phyloP scores from a whole-genome alignment of 805 yeast species.

The Wilhelminamyces savonicus region DNA sequence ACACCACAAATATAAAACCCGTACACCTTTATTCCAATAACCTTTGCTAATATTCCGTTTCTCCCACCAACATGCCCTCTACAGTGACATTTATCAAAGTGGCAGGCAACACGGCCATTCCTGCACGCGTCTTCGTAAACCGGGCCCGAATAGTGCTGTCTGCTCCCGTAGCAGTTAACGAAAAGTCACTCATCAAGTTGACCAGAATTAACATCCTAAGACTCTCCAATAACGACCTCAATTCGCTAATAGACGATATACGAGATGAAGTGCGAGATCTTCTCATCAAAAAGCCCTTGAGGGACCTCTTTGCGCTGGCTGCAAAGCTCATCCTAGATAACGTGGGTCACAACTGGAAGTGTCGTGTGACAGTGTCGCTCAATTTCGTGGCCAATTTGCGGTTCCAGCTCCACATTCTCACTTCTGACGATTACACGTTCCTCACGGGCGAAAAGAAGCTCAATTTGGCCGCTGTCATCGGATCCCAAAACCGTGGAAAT shows the following conservation, averaged over 20 bases:
- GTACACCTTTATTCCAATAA: too few relatives aligned
- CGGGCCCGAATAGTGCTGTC: conserved; percentile 13
- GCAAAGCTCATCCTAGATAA: conserved; percentile 5
- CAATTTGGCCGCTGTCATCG: conserved; percentile 1
- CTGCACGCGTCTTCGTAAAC: conserved; percentile 16
- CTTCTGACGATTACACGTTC: conserved; percentile 6
- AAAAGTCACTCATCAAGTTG: conserved; percentile 16
- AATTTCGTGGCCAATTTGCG: conserved; percentile 13
- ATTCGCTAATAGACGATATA: conserved; percentile 11
- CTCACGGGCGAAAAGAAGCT: conserved; percentile 9
- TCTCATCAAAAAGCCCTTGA: conserved; percentile 5
- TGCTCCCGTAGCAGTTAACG: conserved; percentile 15
- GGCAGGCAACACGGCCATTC: conserved; percentile 8
- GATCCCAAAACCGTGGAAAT: not conserved
- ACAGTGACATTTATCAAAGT: conserved; percentile 14
- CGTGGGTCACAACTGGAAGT: conserved; percentile 14
- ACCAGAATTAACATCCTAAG: conserved; percentile 15
- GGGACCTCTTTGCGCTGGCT: conserved; percentile 3
- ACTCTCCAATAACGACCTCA: conserved; percentile 17
- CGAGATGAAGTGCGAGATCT: conserved; percentile 4
- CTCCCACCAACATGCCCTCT: conserved; percentile 8
- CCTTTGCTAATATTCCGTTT: too few relatives aligned
- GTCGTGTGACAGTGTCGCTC: conserved; percentile 13
- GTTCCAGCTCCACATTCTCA: conserved; percentile 5
- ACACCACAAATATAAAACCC: too few relatives aligned